A percentile compares a stretch with the other conserved stretches of the same genome.
Conservation (phyloP, 192 early-diverging fungal species). For the Coemansia sp. region DNA sequence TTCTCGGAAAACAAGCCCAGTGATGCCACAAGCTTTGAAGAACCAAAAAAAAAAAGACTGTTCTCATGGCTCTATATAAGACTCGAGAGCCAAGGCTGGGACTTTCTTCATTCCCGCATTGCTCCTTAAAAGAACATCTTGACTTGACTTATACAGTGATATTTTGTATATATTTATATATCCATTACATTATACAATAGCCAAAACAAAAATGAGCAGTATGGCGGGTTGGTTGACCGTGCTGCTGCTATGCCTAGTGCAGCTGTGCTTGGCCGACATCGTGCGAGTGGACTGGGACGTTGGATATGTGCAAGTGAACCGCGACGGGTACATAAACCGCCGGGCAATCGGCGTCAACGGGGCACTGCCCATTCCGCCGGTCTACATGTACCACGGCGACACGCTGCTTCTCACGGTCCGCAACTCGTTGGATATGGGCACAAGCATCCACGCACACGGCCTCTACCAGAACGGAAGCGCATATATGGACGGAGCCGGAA, state of each 20-base stretch:
- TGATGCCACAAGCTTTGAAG: too few species aligned
- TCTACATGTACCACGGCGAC: constrained; percentile 17
- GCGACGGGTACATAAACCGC: constrained; percentile 57
- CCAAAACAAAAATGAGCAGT: too few species aligned
- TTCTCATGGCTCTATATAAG: too few species aligned
- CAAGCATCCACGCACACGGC: constrained; percentile 71
- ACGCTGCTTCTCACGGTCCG: constrained; percentile 20
- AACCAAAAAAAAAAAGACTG: too few species aligned
- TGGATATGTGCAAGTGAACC: constrained; percentile 58
- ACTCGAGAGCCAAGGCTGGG: too few species aligned
- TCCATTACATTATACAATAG: too few species aligned
- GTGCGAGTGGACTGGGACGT: constrained; percentile 56
- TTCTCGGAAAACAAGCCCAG: too few species aligned
- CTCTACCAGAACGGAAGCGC: constrained; percentile 64
- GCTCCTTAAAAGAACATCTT: too few species aligned
- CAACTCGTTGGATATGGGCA: constrained; percentile 56
- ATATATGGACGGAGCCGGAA: constrained; percentile 64
- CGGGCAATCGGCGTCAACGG: constrained; percentile 64
- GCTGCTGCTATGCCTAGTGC: neutral
- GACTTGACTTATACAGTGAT: too few species aligned
- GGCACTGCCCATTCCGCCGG: constrained; percentile 49
- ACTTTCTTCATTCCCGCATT: too few species aligned
- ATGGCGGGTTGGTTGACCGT: too few species aligned
- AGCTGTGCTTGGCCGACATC: neutral
- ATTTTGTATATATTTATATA: too few species aligned